Evolutionary conservation across 768 basidiomycete species (phyloP).

Genomic region (Auricularia sp.): DNA sequence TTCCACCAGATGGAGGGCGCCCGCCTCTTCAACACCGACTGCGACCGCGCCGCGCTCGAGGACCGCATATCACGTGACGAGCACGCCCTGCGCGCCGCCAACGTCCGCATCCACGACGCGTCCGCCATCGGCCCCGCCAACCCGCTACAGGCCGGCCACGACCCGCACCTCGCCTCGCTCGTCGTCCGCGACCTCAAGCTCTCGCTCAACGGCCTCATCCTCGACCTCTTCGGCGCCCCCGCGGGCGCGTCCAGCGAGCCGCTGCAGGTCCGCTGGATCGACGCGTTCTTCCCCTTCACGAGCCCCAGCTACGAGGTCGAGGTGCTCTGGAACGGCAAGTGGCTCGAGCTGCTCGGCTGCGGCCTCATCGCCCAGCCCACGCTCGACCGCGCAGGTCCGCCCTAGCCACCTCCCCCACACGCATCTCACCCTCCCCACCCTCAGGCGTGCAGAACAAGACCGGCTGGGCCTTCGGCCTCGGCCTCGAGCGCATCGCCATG

Average conservation of each 20-base stretch:
- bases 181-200: conserved; percentile 83
- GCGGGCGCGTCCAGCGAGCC: conserved; percentile 48
- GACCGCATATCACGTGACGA: conserved; percentile 40
- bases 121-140: conserved; percentile 65
- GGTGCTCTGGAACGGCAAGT: conserved; percentile 90
- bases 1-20: conserved; percentile 99
- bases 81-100: conserved; percentile 61
- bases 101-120: conserved; percentile 82
- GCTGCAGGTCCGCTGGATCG: conserved; percentile 89
- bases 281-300: conserved; percentile 97
- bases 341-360: conserved; percentile 92
- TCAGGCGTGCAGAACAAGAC: conserved; percentile 72
- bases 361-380: conserved; percentile 89
- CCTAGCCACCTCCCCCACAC: conserved; percentile 12
- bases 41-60: conserved; percentile 41
- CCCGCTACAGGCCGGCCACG: conserved; percentile 71
- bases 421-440: neutral
- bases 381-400: conserved; percentile 75
- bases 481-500: conserved; percentile 96
- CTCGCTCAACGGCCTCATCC: conserved; percentile 76
- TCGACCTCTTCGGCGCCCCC: conserved; percentile 67
- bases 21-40: conserved; percentile 45
- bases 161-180: conserved; percentile 59
- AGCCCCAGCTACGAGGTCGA: conserved; percentile 97
- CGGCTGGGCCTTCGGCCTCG: conserved; percentile 97